Conservation (phyloP, 352 stramenopile genomes). For the Chloridella minuta region DNA sequence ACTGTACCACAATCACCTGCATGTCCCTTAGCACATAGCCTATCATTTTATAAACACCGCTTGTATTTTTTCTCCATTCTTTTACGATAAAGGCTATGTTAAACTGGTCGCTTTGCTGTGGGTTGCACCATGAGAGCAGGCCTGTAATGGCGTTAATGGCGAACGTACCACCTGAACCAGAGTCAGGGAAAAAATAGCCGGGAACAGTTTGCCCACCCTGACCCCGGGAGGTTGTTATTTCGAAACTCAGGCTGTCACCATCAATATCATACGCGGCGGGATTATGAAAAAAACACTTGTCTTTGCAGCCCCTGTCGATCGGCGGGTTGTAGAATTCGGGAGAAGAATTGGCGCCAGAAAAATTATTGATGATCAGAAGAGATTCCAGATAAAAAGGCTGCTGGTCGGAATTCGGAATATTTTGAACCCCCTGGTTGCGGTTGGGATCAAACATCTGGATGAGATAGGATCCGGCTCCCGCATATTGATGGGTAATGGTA, state of each 20-base stretch:
- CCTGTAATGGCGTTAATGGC: background rate
- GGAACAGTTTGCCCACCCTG: background rate
- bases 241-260: background rate
- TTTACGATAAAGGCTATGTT: background rate
- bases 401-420: background rate
- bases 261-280: background rate
- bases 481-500: background rate
- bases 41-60: background rate
- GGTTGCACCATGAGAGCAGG: background rate
- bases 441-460: background rate
- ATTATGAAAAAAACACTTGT: background rate
- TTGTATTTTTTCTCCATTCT: background rate
- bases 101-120: background rate
- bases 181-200: background rate
- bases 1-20: background rate
- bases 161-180: background rate
- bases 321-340: background rate
- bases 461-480: background rate
- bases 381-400: background rate
- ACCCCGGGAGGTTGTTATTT: background rate
- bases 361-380: background rate
- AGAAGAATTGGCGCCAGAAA: background rate
- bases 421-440: background rate
- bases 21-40: background rate
- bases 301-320: background rate